A percentile compares a stretch with the other conserved stretches of the same genome.
phyloP scores from a whole-genome alignment of 495 filamentous ascomycete genomes.

The Penicillium nucicola region DNA sequence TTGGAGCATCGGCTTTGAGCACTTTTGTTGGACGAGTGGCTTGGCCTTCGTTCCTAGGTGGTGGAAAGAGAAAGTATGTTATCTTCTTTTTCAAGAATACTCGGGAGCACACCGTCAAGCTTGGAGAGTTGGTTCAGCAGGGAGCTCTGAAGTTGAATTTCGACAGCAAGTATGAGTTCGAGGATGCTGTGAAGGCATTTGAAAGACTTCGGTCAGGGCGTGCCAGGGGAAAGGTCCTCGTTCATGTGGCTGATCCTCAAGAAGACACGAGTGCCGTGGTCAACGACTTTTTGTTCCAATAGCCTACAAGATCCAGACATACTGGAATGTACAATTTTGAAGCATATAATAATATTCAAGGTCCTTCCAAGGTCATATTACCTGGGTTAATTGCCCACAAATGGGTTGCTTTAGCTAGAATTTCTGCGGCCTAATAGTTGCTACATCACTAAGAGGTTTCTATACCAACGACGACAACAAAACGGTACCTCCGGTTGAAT shows the following conservation, averaged over 20 bases:
- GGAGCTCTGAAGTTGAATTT: constrained; percentile 60
- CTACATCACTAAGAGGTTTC: no score
- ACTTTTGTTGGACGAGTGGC: constrained; percentile 30
- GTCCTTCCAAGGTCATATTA: no score
- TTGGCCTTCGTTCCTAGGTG: constrained; percentile 59
- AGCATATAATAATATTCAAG: no score
- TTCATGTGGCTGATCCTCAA: constrained; percentile 44
- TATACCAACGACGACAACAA: no score
- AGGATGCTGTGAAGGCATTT: constrained; percentile 60
- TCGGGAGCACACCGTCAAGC: constrained; percentile 46
- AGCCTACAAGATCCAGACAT: no score
- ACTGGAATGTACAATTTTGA: no score
- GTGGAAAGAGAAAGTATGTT: constrained; percentile 56
- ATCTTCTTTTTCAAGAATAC: constrained; percentile 39
- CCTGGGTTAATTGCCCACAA: no score
- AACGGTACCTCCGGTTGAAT: no score
- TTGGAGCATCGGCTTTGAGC: constrained; percentile 40
- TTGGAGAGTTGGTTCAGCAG: constrained; percentile 58
- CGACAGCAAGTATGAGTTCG: constrained; percentile 59
- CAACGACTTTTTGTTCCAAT: no score
- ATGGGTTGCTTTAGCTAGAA: no score
- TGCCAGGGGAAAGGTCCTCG: constrained; percentile 67
- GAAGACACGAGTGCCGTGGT: constrained; percentile 9
- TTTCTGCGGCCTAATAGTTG: no score
- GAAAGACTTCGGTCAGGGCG: constrained; percentile 59